A percentile compares a stretch with the other conserved stretches of the same genome.
Conservation (phyloP, 495 filamentous ascomycete species). For the Pseudoneurospora amorphoporcata region DNA sequence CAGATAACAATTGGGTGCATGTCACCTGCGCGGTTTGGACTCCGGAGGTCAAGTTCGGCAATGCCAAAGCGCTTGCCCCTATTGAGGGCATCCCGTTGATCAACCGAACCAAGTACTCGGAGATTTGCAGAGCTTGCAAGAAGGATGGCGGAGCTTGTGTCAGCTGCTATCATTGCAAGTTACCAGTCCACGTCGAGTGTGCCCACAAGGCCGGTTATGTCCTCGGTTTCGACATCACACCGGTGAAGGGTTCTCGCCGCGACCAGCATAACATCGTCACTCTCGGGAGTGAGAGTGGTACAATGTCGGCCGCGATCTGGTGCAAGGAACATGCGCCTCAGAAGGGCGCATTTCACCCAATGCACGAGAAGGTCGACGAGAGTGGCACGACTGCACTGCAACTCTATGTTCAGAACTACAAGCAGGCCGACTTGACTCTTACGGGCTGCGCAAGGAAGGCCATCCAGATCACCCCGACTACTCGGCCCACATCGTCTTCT, state of each 20-base stretch:
- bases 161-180: constrained; percentile 69
- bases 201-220: constrained; percentile 73
- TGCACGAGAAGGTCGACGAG: constrained; percentile 61
- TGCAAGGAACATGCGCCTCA: constrained; percentile 73
- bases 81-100: constrained; percentile 83
- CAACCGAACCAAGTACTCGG: constrained; percentile 53
- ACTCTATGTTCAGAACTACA: constrained; percentile 76
- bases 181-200: constrained; percentile 79
- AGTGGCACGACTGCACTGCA: constrained; percentile 64
- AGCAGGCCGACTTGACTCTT: constrained; percentile 82
- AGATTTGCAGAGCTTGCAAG: constrained; percentile 79
- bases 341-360: constrained; percentile 60
- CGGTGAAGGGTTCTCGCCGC: constrained; percentile 75
- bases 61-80: constrained; percentile 66
- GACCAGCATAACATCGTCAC: constrained; percentile 65
- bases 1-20: constrained; percentile 97
- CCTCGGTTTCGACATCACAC: constrained; percentile 82
- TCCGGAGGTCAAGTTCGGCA: constrained; percentile 83
- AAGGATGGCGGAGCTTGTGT: constrained; percentile 63
- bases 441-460: constrained; percentile 91
- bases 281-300: constrained; percentile 66
- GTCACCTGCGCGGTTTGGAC: constrained; percentile 86
- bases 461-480: constrained; percentile 26
- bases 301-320: constrained; percentile 70
- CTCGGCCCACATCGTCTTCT: constrained; percentile 17